Evolutionary conservation across 306 rosid species (phyloP).

Genomic region (Arachis hypogaea): DNA sequence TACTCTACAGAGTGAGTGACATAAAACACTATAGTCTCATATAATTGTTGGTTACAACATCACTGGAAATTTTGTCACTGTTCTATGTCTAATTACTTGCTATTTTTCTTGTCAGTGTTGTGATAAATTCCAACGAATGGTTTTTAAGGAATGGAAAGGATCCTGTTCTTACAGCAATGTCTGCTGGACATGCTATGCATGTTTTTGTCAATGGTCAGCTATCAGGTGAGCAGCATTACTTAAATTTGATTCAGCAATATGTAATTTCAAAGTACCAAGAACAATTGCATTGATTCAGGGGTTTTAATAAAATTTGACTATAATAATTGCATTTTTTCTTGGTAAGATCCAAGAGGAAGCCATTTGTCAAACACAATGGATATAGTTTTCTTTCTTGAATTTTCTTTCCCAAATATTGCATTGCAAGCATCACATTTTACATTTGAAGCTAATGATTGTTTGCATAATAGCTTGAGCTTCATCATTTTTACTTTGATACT

Average conservation of each 20-base stretch:
- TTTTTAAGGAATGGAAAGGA: constrained; percentile 70
- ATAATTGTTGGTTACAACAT: background rate
- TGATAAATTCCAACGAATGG: constrained; percentile 69
- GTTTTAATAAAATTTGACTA: background rate
- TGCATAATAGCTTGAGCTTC: constrained; percentile 26
- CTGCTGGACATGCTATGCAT: constrained; percentile 98
- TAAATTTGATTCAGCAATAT: background rate
- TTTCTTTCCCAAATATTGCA: background rate
- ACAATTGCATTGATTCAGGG: constrained; percentile 12
- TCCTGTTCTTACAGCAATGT: constrained; percentile 75
- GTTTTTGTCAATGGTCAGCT: constrained; percentile 82
- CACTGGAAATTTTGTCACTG: constrained; percentile 18
- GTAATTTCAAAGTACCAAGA: background rate
- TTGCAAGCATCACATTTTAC: background rate
- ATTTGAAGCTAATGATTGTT: constrained; percentile 25
- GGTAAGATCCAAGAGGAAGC: background rate
- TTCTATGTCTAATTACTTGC: constrained; percentile 13
- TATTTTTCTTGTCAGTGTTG: constrained; percentile 59
- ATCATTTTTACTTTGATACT: constrained; percentile 27
- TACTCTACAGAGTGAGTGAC: constrained; percentile 95
- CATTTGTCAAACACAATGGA: background rate
- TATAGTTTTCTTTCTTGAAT: background rate
- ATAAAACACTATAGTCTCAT: background rate
- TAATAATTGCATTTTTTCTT: background rate
- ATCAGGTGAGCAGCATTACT: constrained; percentile 58